Evolutionary conservation across 345 rosid species (phyloP), one percentile per base, ranked within the genome.

Genomic region (Litchi chinensis): DNA sequence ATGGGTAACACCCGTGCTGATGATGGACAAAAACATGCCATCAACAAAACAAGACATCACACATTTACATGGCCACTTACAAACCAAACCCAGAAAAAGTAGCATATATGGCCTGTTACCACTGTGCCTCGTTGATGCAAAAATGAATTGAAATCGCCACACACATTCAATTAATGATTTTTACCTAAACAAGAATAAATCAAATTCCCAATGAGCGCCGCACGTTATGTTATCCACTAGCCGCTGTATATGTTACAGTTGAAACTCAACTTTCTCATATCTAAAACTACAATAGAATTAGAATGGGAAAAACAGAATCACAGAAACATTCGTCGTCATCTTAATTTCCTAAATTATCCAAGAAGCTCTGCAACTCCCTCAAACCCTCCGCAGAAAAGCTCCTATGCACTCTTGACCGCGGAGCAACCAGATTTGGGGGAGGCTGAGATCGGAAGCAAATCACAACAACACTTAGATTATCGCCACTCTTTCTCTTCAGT

Each of bases 401-500:
- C 72, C 93, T 75, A 0, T 84, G 94, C 76, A 89, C 97, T 62
- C 97, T 86, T 28, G 81, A 8, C 13, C 95, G 86, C 4, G 96
- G 96, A 19, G 90, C 88, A 66, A 89, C 78, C 87, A 90, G 80
- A 82, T 84, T 93, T 1, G 89, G 95, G 22, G 98, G 97, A 40
- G 93, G 90, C 52, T 87, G 85, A 12, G 89, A 84, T 79, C 78
- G 93, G 83, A 95, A 91, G 88, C 97, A 90, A 26, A 93, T 90
- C 65, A 93, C 96, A 7, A 95, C 87, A 11, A 82, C 97, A 8
- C 94, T 76, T 69, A 93, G 82, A 81, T 91, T 95, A 82, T 95
- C 98, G 6, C 92, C 90, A 46, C 95, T 91, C 86, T 90, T 91
- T 87, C 98, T 89, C 87, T 95, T 93, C 83, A 93, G 80, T 50